phyloP scores from a whole-genome alignment of 306 rosid species.

The Glycine tomentella region DNA sequence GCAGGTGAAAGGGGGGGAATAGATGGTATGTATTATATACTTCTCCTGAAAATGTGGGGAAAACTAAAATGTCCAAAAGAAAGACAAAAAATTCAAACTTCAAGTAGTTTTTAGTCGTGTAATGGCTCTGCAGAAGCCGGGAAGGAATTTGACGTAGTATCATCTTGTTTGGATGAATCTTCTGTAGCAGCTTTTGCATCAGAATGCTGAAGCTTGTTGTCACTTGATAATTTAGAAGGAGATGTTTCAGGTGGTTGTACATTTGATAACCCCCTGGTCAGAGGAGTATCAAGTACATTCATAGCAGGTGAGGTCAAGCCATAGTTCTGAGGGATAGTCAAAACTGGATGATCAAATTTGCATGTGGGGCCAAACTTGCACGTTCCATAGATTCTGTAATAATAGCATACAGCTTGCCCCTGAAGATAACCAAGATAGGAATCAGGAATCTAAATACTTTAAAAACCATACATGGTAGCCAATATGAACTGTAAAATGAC shows the following conservation, averaged over 20 bases:
- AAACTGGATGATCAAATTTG: slow-evolving; percentile 80
- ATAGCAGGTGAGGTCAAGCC: slow-evolving; percentile 55
- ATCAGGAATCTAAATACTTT: slow-evolving; percentile 29
- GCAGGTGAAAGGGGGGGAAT: slow-evolving; percentile 81
- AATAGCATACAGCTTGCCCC: slow-evolving; percentile 87
- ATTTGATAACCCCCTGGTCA: slow-evolving; percentile 53
- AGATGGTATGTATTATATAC: slow-evolving; percentile 66
- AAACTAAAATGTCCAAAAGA: slow-evolving; percentile 45
- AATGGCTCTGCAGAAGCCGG: slow-evolving; percentile 63
- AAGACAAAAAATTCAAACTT: slow-evolving; percentile 42
- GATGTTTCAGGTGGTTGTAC: slow-evolving; percentile 60
- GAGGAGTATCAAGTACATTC: slow-evolving; percentile 58
- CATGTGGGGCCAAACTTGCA: slow-evolving; percentile 97
- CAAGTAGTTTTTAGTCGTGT: slow-evolving; percentile 65
- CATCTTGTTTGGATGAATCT: slow-evolving; percentile 60
- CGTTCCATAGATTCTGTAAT: slow-evolving; percentile 74
- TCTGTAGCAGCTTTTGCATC: slow-evolving; percentile 58
- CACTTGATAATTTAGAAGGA: slow-evolving; percentile 60
- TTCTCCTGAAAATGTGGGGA: slow-evolving; percentile 54
- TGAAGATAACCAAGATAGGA: slow-evolving; percentile 54
- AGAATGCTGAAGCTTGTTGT: slow-evolving; percentile 56
- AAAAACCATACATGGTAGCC: background rate
- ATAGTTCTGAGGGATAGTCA: slow-evolving; percentile 67
- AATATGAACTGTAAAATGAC: background rate
- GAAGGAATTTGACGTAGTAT: slow-evolving; percentile 53